Evolutionary conservation across 1,139 yeast species (phyloP).

Genomic region (Candida buenavistaensis): DNA sequence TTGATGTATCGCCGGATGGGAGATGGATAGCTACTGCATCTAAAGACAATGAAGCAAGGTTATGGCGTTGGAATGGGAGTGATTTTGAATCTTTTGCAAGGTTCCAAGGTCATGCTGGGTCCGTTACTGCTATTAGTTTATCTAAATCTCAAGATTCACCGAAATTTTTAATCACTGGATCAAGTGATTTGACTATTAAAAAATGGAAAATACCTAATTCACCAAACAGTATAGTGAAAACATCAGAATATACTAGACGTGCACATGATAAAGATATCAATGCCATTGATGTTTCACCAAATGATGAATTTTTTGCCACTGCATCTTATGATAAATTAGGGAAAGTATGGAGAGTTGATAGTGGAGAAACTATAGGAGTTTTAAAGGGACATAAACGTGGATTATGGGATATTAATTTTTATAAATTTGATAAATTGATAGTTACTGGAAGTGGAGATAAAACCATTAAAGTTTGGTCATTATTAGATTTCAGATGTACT

Average conservation of each 20-base stretch:
- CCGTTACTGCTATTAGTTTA: slow-evolving; percentile 80
- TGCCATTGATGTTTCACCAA: slow-evolving; percentile 83
- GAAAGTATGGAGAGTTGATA: slow-evolving; percentile 80
- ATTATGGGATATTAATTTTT: slow-evolving; percentile 86
- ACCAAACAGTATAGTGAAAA: slow-evolving; percentile 32
- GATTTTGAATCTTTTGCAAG: slow-evolving; percentile 57
- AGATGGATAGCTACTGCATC: slow-evolving; percentile 89
- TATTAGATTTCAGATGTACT: slow-evolving; percentile 70
- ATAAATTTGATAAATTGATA: slow-evolving; percentile 70
- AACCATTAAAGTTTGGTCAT: slow-evolving; percentile 85
- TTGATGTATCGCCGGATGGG: slow-evolving; percentile 81
- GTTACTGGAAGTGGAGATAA: slow-evolving; percentile 91
- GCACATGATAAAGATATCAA: slow-evolving; percentile 98
- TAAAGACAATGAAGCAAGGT: slow-evolving; percentile 82
- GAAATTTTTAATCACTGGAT: slow-evolving; percentile 76
- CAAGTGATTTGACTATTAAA: slow-evolving; percentile 86
- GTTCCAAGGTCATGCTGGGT: slow-evolving; percentile 83
- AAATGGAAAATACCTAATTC: slow-evolving; percentile 73
- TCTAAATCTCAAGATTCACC: slow-evolving; percentile 68
- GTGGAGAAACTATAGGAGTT: slow-evolving; percentile 84
- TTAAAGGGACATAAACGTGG: slow-evolving; percentile 92
- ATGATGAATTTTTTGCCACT: slow-evolving; percentile 84
- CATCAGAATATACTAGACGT: slow-evolving; percentile 82
- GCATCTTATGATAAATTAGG: slow-evolving; percentile 95
- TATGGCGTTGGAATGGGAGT: slow-evolving; percentile 67